These are phyloP conservation scores for Zygoascus tannicola DNA, from an alignment of 805 yeast species.

Conservation along the genomic window DNA sequence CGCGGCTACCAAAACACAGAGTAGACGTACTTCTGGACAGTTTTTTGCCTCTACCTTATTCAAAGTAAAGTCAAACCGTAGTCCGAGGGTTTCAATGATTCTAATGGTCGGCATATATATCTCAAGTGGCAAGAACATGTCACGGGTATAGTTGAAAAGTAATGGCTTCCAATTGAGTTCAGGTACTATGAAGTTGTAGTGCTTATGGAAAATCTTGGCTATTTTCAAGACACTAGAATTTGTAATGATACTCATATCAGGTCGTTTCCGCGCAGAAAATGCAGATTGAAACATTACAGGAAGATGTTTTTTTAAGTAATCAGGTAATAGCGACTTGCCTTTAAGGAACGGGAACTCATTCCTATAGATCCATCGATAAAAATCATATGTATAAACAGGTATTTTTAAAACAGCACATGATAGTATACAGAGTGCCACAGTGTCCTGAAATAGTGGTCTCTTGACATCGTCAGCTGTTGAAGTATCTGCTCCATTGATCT, in stretches of 20 bases:
- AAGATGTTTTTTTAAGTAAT: slow-evolving; percentile 7
- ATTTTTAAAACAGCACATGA: slow-evolving; percentile 17
- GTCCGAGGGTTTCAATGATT: slow-evolving; percentile 5
- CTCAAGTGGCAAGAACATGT: slow-evolving; percentile 43
- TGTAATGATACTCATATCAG: slow-evolving; percentile 5
- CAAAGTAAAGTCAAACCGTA: slow-evolving; percentile 2
- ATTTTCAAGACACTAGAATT: slow-evolving; percentile 6
- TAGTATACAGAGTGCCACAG: slow-evolving; percentile 27
- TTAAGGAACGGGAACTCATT: slow-evolving; percentile 26
- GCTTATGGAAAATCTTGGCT: slow-evolving; percentile 1
- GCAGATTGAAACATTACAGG: slow-evolving; percentile 5
- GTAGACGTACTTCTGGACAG: slow-evolving; percentile 10
- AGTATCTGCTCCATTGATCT: slow-evolving; percentile 39
- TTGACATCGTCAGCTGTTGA: slow-evolving; percentile 25
- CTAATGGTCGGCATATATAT: slow-evolving; percentile 26
- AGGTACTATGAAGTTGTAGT: slow-evolving; percentile 8
- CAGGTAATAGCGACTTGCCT: slow-evolving; percentile 11
- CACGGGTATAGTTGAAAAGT: slow-evolving; percentile 34
- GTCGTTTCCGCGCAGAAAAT: slow-evolving; percentile 10
- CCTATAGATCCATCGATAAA: slow-evolving; percentile 21
- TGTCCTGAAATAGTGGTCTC: slow-evolving; percentile 1
- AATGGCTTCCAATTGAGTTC: slow-evolving; percentile 31
- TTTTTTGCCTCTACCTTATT: background rate
- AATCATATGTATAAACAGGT: slow-evolving; percentile 22
- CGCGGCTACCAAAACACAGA: slow-evolving; percentile 11